Evolutionary conservation across 2,329 filamentous ascomycete species (phyloP), one percentile per base, ranked within the genome.

Genomic region (Aspergillus pseudonomiae): DNA sequence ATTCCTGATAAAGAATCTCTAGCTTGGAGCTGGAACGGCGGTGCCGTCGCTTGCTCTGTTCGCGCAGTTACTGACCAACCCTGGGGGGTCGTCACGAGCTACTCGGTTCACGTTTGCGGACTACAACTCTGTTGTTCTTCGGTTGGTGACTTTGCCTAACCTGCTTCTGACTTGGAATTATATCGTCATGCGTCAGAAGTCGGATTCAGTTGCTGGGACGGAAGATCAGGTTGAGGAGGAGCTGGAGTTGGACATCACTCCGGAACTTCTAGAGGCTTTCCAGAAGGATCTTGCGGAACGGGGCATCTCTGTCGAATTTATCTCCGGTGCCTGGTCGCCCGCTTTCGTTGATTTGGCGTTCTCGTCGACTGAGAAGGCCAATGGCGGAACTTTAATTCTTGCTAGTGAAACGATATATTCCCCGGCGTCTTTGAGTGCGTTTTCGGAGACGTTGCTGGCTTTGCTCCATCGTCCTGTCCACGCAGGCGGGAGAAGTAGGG

Each of bases 341-440:
- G 74, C 77, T 0, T 77, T 80, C 16, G 72, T 78, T 2, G 80
- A 87, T 4, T 73, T 86, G 6, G 73, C 77, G 0, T 74, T 74
- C 46, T 68, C 74, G 78, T 28, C 74, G 78, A 21, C 79, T 75
- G 62, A 58, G 6, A 24, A 39, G 4, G 62, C 11, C 62, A 14
- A 77, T 76, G 11, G 80, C 65, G 80, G 80, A 28, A 79, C 78
- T 0, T 69, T 87, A 24, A 75, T 89, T 9, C 80, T 90, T 4
- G 88, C 85, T 1, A 87, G 86, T 32, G 88, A 90, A 74, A 90
- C 88, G 0, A 89, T 89, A 57, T 90, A 90, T 73, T 85, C 83
- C 6, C 87, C 86, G 0, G 73, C 80, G 1, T 84, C 83, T 1
- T 77, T 88, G 32, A 69, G 65, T 1, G 77, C 83, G 0, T 90